These are phyloP conservation scores for Moesziomyces globuligerus DNA, from an alignment of 1,284 basidiomycete genomes.

Conservation along the genomic window DNA sequence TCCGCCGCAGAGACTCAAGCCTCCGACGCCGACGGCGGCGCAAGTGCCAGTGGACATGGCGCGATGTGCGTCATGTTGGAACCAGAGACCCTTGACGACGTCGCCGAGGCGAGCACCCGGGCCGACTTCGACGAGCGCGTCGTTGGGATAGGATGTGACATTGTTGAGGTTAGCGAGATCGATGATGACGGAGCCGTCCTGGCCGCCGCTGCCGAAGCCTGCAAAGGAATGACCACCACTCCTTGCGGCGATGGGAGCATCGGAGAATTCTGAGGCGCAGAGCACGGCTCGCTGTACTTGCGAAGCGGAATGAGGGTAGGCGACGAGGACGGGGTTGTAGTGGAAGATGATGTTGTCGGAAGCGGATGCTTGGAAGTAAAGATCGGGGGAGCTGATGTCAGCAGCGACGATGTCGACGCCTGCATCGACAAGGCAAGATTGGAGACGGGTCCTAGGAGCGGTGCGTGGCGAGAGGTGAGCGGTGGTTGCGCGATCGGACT, in stretches of 20 bases:
- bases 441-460: conserved; percentile 6
- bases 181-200: conserved; percentile 59
- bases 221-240: conserved; percentile 68
- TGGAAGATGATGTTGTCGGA: conserved; percentile 67
- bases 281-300: conserved; percentile 58
- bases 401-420: conserved; percentile 33
- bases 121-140: conserved; percentile 53
- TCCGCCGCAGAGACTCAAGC: conserved; percentile 66
- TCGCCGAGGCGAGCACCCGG: conserved; percentile 67
- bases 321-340: conserved; percentile 63
- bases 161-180: conserved; percentile 58
- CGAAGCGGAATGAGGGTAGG: conserved; percentile 45
- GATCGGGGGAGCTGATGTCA: conserved; percentile 26
- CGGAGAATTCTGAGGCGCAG: conserved; percentile 19
- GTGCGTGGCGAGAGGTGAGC: conserved; percentile 3
- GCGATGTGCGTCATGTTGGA: conserved; percentile 40
- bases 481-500: not conserved
- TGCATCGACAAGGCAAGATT: conserved; percentile 13
- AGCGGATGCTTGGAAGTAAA: conserved; percentile 38
- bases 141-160: conserved; percentile 41
- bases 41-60: conserved; percentile 67
- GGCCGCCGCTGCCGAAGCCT: conserved; percentile 59
- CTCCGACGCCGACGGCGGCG: conserved; percentile 66
- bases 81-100: conserved; percentile 64
- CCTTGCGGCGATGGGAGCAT: conserved; percentile 60